Conservation (phyloP, 2,329 filamentous ascomycete genomes). For the Pseudocercospora musae region DNA sequence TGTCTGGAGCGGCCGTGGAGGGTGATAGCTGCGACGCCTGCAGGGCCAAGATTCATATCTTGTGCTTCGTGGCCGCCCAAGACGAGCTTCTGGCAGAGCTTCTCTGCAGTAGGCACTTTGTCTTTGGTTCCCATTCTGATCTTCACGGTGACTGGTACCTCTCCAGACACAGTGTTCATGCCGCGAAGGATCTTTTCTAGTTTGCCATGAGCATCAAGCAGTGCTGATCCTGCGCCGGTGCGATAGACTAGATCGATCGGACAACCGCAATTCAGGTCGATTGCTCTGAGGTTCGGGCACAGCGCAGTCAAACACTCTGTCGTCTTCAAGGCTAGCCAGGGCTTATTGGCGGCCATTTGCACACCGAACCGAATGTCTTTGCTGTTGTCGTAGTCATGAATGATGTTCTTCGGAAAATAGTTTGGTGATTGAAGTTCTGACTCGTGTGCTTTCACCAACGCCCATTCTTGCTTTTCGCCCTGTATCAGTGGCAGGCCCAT, state of each 20-base stretch:
- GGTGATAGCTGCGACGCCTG: constrained; percentile 90
- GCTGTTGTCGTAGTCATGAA: constrained; percentile 75
- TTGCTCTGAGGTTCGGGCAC: constrained; percentile 79
- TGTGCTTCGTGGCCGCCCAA: constrained; percentile 73
- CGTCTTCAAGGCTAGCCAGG: constrained; percentile 84
- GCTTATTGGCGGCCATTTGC: constrained; percentile 89
- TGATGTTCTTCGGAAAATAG: constrained; percentile 58
- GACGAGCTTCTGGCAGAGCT: constrained; percentile 77
- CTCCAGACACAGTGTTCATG: constrained; percentile 90
- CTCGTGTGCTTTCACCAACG: constrained; percentile 86
- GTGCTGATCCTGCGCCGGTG: constrained; percentile 80
- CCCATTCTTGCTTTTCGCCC: constrained; percentile 90
- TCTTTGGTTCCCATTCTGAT: constrained; percentile 88
- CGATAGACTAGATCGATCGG: constrained; percentile 93
- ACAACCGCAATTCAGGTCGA: constrained; percentile 96
- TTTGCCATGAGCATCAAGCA: constrained; percentile 84
- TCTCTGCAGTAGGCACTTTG: constrained; percentile 72
- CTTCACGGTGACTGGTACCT: constrained; percentile 90
- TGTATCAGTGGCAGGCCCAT: constrained; percentile 86
- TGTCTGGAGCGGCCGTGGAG: constrained; percentile 90
- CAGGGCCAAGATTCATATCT: constrained; percentile 63
- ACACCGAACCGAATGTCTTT: constrained; percentile 85
- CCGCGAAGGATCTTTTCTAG: constrained; percentile 91
- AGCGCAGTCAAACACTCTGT: constrained; percentile 75
- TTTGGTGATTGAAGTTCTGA: constrained; percentile 72